Evolutionary conservation across 805 yeast genomes (phyloP), one percentile per base, ranked within the genome.

Genomic region (Hanseniaspora lindneri): DNA sequence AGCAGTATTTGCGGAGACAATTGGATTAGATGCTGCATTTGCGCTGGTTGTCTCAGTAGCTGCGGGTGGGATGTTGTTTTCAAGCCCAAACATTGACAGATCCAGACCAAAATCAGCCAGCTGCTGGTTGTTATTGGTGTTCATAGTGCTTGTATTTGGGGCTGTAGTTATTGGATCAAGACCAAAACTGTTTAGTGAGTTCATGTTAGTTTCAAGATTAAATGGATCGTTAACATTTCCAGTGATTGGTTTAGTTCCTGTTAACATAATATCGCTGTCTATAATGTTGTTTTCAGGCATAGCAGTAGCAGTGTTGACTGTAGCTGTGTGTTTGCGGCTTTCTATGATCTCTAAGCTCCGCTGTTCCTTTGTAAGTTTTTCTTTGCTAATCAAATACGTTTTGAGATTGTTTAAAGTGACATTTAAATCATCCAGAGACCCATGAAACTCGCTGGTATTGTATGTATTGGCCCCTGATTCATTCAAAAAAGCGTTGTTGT

Each of bases 31-130:
- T n/a, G n/a, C n/a, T n/a, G n/a, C n/a, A n/a, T n/a, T n/a, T n/a
- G n/a, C n/a, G n/a, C n/a, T n/a, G 17, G 40, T 36, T 39, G 32
- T 39, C 21, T 20, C n/a, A 25, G 9, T 30, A 21, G 13, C 10
- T 5, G 19, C 35, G 9, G 10, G 32, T 19, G 10, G 32, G 28
- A 39, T 6, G 32, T 23, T 39, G 13, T 46, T 46, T n/a, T 46
- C 49, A 14, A 46, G 23, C 2, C 41, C 49, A 39, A 46, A 46
- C 49, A 46, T 46, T 2, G 49, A 46, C 24, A 46, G 24, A 20
- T 46, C 49, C 25, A 46, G 23, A 21, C 49, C 49, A 32, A 46
- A 46, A 30, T 46, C 49, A 32, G 29, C 39, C 29, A 39, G 14
- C 3, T 25, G 17, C 24, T 44, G 39, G 28, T 35, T 35, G 20